Percentiles rank a stretch among this genome's conserved stretches.
Conservation (phyloP, 129 eudicot genomes). For the Mikania micrantha region DNA sequence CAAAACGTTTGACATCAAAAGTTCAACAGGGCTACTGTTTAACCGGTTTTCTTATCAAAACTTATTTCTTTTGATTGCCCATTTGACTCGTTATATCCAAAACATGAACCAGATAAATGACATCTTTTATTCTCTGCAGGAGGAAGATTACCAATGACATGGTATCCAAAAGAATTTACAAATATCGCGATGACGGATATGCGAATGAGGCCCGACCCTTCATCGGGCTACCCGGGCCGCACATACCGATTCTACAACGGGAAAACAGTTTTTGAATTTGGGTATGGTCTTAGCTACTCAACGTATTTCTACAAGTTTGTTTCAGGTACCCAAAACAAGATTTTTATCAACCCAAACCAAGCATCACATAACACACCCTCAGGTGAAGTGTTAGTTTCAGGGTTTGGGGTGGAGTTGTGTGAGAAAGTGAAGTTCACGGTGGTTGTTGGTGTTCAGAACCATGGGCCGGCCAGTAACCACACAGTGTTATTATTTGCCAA, state of each 20-base stretch:
- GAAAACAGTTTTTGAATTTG: conserved; percentile 47
- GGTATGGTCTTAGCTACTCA: conserved; percentile 66
- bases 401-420: conserved; percentile 28
- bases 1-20: no score
- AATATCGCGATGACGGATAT: conserved; percentile 63
- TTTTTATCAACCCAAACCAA: conserved; percentile 6
- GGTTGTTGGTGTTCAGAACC: conserved; percentile 36
- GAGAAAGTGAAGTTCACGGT: conserved; percentile 26
- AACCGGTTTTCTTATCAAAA: neutral
- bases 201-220: conserved; percentile 66
- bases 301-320: conserved; percentile 35
- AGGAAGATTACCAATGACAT: conserved; percentile 64
- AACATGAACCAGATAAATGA: neutral
- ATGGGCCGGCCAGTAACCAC: conserved; percentile 48
- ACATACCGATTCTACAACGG: conserved; percentile 63
- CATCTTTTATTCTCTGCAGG: conserved; percentile 27
- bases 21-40: neutral
- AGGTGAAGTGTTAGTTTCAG: conserved; percentile 24
- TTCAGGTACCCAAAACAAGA: conserved; percentile 22
- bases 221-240: conserved; percentile 62
- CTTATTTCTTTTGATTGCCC: no score
- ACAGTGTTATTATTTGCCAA: conserved; percentile 43
- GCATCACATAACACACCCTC: neutral
- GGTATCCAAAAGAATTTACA: conserved; percentile 60
- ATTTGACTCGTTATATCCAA: no score